Base-by-base conservation (phyloP, 2,329 filamentous ascomycete genomes). In the Uncinocarpus reesii region DNA sequence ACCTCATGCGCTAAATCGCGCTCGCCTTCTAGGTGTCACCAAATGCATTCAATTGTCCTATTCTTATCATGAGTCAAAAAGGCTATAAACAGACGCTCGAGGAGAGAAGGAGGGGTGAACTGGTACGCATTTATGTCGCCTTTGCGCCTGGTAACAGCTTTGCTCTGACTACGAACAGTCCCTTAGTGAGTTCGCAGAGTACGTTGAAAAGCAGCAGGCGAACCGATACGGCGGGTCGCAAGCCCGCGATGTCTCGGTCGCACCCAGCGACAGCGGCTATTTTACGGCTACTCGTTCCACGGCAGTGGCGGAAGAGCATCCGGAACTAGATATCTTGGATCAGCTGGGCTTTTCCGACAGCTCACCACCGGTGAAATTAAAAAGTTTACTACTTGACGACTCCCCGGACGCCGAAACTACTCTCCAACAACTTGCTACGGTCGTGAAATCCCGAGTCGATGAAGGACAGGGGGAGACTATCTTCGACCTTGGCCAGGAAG, bases 121-220 rank as follows among this genome's bases (percentile, higher is more conserved):
- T 85, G 52, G 86, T 90, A 77, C 52, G 77, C 29, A 10, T 4
- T 18, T 28, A 35, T 29, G 18, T 42, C 44, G 47, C 31, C 52
- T 2, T 11, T 21, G 37, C 15, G 7, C 24, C 11, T 15, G 15
- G 21, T 16, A 15, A 16, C 16, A 29, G 13, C 18, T 3, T n/a
- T 26, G 18, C 13, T 38, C 40, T 47, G 16, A 47, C 45, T 38
- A 44, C 42, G 13, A 21, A 10, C 48, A 81, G 78, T 89, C 90
- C 10, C 76, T 98, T 48, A 92, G 85, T 71, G 92, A 96, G 59
- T 98, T 98, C 64, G 88, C 89, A 65, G 92, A 98, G 61, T 96
- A 95, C 61, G 92, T 95, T 56, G 88, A 96, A 66, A 84, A 88
- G 64, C 89, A 96, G 65, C 92, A 96, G 66, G 81, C 81, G 20